These are phyloP conservation scores for Starmerella vaccinii DNA, from an alignment of 805 yeast species.

Conservation along the genomic window DNA sequence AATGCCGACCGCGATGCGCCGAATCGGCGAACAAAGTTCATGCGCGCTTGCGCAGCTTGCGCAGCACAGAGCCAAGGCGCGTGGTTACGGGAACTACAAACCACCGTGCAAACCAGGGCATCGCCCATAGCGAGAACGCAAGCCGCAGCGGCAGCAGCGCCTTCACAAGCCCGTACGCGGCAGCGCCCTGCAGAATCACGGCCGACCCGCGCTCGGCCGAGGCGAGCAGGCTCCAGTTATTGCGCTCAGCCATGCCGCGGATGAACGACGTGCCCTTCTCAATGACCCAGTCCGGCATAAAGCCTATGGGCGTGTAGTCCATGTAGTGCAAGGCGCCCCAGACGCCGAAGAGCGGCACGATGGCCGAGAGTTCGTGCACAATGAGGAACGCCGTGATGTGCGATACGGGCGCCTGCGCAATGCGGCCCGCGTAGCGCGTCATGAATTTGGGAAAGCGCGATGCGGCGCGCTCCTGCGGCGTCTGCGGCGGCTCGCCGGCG, in stretches of 20 bases:
- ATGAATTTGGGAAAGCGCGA: conserved; percentile 41
- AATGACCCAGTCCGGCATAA: conserved; percentile 49
- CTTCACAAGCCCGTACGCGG: conserved; percentile 63
- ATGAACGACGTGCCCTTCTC: conserved; percentile 49
- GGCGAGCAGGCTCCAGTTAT: conserved; percentile 28
- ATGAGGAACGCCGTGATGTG: conserved; percentile 55
- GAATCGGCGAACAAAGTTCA: background rate
- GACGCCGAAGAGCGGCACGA: conserved; percentile 54
- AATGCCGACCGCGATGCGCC: too few relatives aligned
- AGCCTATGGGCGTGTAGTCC: conserved; percentile 42
- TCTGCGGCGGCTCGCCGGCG: conserved; percentile 9
- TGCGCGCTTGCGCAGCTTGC: conserved; percentile 1
- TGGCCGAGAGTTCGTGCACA: conserved; percentile 66
- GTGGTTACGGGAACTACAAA: conserved; percentile 39
- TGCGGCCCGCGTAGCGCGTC: conserved; percentile 41
- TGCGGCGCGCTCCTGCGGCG: conserved; percentile 3
- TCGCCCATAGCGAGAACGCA: conserved; percentile 40
- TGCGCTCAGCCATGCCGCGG: conserved; percentile 37
- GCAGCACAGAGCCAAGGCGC: conserved; percentile 9
- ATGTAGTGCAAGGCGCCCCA: conserved; percentile 58
- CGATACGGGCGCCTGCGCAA: conserved; percentile 48
- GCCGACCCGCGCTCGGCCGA: conserved; percentile 44
- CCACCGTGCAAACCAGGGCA: conserved; percentile 49
- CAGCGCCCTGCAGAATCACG: conserved; percentile 59
- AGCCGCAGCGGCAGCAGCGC: conserved; percentile 44